These are phyloP conservation scores for Termitomyces sp. DNA, from an alignment of 768 basidiomycete genomes.

Conservation along the genomic window DNA sequence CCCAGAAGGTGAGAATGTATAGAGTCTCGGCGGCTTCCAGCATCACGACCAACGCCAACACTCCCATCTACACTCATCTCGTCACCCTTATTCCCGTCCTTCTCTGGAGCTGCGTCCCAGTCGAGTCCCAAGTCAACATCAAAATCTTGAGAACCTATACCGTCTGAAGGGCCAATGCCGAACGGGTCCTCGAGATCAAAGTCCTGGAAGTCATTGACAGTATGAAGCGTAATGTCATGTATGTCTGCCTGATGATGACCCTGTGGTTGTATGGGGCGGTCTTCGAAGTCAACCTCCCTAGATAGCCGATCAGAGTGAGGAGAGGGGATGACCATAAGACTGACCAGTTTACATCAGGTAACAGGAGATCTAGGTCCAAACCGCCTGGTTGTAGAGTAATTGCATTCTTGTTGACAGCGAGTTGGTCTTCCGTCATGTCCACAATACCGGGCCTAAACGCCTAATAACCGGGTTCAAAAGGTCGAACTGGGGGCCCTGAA, in stretches of 20 bases:
- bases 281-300: conserved; percentile 82
- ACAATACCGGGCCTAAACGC: conserved; percentile 94
- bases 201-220: conserved; percentile 65
- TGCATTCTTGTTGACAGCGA: conserved; percentile 80
- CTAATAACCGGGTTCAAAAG: conserved; percentile 32
- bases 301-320: conserved; percentile 9
- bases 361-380: conserved; percentile 74
- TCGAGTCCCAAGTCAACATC: conserved; percentile 75
- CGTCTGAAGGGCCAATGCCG: conserved; percentile 74
- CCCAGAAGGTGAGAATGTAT: conserved; percentile 62
- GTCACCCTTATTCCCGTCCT: conserved; percentile 39
- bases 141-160: conserved; percentile 85
- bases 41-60: conserved; percentile 77
- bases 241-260: conserved; percentile 81
- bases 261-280: conserved; percentile 57
- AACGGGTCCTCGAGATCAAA: conserved; percentile 73
- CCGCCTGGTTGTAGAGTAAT: conserved; percentile 82
- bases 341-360: conserved; percentile 81
- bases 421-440: conserved; percentile 94
- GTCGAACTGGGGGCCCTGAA: background rate
- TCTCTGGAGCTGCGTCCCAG: conserved; percentile 60
- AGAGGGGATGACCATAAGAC: conserved; percentile 11
- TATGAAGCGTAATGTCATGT: conserved; percentile 86
- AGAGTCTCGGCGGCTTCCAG: conserved; percentile 49
- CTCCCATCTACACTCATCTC: conserved; percentile 55